Percentiles rank a stretch among this genome's conserved stretches.
Conservation (phyloP, 805 yeast species). For the Henningerozyma blattae region DNA sequence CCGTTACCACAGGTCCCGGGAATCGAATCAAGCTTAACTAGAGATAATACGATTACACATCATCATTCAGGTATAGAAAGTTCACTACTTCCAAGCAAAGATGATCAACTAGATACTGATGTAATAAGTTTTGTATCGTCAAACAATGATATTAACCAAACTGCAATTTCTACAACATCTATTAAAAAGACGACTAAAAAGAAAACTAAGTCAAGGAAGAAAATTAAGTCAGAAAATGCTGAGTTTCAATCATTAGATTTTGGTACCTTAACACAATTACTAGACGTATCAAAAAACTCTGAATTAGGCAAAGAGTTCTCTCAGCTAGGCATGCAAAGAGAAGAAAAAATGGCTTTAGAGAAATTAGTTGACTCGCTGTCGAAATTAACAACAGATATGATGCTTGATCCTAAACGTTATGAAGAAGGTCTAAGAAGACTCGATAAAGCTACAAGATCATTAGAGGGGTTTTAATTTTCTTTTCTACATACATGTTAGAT, state of each 20-base stretch:
- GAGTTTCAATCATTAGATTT: conserved; percentile 14
- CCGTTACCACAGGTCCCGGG: conserved; percentile 15
- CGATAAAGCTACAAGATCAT: conserved; percentile 69
- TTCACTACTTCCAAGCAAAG: background rate
- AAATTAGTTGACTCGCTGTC: conserved; percentile 77
- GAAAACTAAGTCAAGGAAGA: background rate
- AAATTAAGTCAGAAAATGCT: background rate
- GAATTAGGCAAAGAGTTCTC: conserved; percentile 49
- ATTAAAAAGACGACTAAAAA: background rate
- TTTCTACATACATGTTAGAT: background rate
- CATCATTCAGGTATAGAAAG: background rate
- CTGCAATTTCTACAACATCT: conserved; percentile 1
- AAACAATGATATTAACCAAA: no score
- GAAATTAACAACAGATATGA: conserved; percentile 82
- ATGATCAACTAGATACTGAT: background rate
- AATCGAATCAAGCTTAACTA: background rate
- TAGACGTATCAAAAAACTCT: conserved; percentile 29
- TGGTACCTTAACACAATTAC: conserved; percentile 26
- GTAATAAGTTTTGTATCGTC: no score
- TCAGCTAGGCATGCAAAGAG: conserved; percentile 56
- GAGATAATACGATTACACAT: background rate
- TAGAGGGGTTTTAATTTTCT: conserved; percentile 57
- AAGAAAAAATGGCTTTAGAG: conserved; percentile 72
- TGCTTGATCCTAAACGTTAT: conserved; percentile 68
- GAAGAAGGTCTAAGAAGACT: conserved; percentile 74